These are phyloP conservation scores for Lactarius pseudohatsudake DNA, from an alignment of 768 basidiomycete species.

Conservation along the genomic window DNA sequence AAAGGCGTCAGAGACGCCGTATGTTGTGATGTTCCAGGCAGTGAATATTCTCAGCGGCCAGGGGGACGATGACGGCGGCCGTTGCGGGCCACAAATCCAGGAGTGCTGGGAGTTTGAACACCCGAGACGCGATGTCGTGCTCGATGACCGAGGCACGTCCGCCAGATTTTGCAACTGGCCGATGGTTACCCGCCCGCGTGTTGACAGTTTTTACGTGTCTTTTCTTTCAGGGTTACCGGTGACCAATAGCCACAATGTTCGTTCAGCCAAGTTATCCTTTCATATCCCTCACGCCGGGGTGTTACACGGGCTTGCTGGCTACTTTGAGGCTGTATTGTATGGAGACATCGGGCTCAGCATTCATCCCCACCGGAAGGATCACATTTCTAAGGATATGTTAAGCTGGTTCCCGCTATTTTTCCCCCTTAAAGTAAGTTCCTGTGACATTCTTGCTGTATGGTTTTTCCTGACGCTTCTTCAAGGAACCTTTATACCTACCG, in stretches of 20 bases:
- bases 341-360: slow-evolving; percentile 89
- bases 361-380: slow-evolving; percentile 84
- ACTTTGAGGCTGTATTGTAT: slow-evolving; percentile 94
- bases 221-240: slow-evolving; percentile 67
- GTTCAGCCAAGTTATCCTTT: slow-evolving; percentile 83
- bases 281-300: slow-evolving; percentile 94
- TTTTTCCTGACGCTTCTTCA: slow-evolving; percentile 12
- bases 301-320: slow-evolving; percentile 92
- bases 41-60: slow-evolving; percentile 86
- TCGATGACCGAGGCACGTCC: slow-evolving; percentile 65
- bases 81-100: slow-evolving; percentile 82
- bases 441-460: background rate
- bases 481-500: slow-evolving; percentile 95
- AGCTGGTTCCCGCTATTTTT: slow-evolving; percentile 99
- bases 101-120: slow-evolving; percentile 99
- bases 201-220: slow-evolving; percentile 10
- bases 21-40: slow-evolving; percentile 98
- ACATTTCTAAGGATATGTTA: slow-evolving; percentile 92
- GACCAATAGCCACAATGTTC: slow-evolving; percentile 95
- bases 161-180: background rate
- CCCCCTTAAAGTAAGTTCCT: slow-evolving; percentile 72
- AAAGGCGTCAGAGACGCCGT: slow-evolving; percentile 88
- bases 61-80: slow-evolving; percentile 56
- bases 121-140: slow-evolving; percentile 75
- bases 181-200: background rate